Evolutionary conservation across 768 basidiomycete species (phyloP).

Genomic region (Naganishia vishniacii): DNA sequence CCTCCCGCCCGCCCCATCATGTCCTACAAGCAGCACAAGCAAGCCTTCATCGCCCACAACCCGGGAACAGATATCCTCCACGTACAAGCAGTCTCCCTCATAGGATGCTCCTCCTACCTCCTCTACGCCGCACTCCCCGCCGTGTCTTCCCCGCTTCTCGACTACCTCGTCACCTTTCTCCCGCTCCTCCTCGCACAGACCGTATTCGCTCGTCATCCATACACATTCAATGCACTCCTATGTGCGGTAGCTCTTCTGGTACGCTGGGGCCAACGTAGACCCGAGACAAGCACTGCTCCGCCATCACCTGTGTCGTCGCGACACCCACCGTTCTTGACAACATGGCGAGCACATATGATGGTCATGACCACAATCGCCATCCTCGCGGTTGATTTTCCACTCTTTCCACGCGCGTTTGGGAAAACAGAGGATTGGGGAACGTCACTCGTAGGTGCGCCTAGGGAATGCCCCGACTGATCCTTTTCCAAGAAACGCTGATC

Average conservation of each 20-base stretch:
- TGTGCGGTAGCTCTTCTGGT: constrained; percentile 32
- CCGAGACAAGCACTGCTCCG: neutral
- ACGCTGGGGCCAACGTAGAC: constrained; percentile 50
- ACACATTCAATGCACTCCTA: constrained; percentile 51
- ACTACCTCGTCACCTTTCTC: constrained; percentile 63
- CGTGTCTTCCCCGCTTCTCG: constrained; percentile 25
- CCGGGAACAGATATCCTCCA: constrained; percentile 65
- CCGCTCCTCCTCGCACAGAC: constrained; percentile 83
- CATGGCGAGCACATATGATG: constrained; percentile 92
- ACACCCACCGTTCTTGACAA: constrained; percentile 62
- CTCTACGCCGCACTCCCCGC: constrained; percentile 53
- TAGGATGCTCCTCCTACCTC: constrained; percentile 64
- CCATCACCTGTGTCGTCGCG: too few species aligned
- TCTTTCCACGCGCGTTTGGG: constrained; percentile 79
- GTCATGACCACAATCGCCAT: constrained; percentile 84
- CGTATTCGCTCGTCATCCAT: constrained; percentile 60
- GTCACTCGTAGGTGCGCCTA: constrained; percentile 63
- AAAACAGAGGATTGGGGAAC: constrained; percentile 94
- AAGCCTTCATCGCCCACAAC: constrained; percentile 71
- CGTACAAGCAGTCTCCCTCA: constrained; percentile 64
- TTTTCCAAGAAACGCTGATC: neutral
- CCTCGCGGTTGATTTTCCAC: constrained; percentile 88
- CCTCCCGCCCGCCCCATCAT: neutral
- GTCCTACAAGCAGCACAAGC: constrained; percentile 69
- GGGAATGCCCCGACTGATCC: neutral